phyloP scores from a whole-genome alignment of 2,329 filamentous ascomycete species.

The Metarhizium guizhouense region DNA sequence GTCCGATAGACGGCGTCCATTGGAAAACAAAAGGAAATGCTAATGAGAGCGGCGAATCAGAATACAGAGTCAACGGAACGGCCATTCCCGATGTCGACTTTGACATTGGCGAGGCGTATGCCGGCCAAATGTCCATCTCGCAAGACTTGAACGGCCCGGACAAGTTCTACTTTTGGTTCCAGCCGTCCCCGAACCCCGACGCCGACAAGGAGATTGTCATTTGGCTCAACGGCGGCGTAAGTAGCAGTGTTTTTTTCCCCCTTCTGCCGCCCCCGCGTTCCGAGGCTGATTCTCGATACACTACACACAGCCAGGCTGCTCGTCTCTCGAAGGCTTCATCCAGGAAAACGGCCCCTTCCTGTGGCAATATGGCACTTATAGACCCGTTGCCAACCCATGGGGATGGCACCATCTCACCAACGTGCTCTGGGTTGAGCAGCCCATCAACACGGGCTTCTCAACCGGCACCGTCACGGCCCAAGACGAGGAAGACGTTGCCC shows the following conservation, averaged over 20 bases:
- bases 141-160: slow-evolving; percentile 28
- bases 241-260: slow-evolving; percentile 4
- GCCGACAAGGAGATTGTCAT: slow-evolving; percentile 51
- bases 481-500: slow-evolving; percentile 57
- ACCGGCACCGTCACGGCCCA: slow-evolving; percentile 55
- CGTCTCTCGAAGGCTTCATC: slow-evolving; percentile 58
- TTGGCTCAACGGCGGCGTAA: slow-evolving; percentile 48
- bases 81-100: slow-evolving; percentile 56
- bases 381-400: slow-evolving; percentile 58
- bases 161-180: slow-evolving; percentile 44
- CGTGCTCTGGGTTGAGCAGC: slow-evolving; percentile 67
- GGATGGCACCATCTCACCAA: slow-evolving; percentile 43
- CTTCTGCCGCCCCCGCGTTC: neutral
- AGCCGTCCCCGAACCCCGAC: slow-evolving; percentile 33
- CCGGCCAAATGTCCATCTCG: slow-evolving; percentile 44
- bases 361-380: slow-evolving; percentile 62
- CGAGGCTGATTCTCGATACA: neutral
- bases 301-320: slow-evolving; percentile 35
- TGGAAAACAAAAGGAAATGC: neutral
- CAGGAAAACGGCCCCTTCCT: slow-evolving; percentile 70
- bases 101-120: slow-evolving; percentile 51
- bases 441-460: slow-evolving; percentile 58
- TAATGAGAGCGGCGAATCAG: slow-evolving; percentile 16
- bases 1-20: neutral
- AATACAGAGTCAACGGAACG: slow-evolving; percentile 50